Evolutionary conservation across 331 rosid genomes (phyloP), one percentile per base, ranked within the genome.

Genomic region (Ulmus americana): DNA sequence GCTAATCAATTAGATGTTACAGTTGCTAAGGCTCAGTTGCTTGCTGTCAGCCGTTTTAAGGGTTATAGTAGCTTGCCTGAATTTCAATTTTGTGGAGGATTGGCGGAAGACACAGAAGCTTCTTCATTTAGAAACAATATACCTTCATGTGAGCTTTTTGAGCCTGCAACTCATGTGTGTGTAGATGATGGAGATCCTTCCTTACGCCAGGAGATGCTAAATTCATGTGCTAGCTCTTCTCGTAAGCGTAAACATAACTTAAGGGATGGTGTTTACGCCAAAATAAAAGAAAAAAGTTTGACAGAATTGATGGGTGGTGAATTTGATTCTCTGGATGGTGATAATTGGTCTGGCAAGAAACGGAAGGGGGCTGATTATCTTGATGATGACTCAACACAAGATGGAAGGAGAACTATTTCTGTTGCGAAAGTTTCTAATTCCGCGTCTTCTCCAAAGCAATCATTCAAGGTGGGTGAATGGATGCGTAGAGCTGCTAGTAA

Each of bases 381-480:
- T 74, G 81, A 50, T 52, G 85, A 84, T 73, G 90, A 82, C 61
- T 63, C 68, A 64, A 39, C 43, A 55, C 85, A 77, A 70, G 91
- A 79, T 57, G 83, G 84, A 65, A 78, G 83, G 69, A 91, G 83
- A 75, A 77, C 89, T 39, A 70, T 70, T 61, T 78, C 92, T 10
- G 56, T 61, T 11, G 82, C 83, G 8, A 84, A 85, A 79, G 83
- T 79, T 74, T 87, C 90, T 10, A 75, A 54, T 49, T 68, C 80
- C 61, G 55, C 55, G 1, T 56, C 65, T 68, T 3, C 47, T 38
- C 70, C 73, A 47, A 89, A 87, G 73, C 81, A 70, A 7, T 83
- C 95, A 38, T 92, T 92, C 77, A 87, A 81, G 74, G 82, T 92
- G 67, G 98, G 98, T 28, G 98, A 87, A 22, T 85, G 97, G 59